Base-by-base conservation (phyloP, 2,329 filamentous ascomycete genomes). In the Penicillium sclerotiorum region DNA sequence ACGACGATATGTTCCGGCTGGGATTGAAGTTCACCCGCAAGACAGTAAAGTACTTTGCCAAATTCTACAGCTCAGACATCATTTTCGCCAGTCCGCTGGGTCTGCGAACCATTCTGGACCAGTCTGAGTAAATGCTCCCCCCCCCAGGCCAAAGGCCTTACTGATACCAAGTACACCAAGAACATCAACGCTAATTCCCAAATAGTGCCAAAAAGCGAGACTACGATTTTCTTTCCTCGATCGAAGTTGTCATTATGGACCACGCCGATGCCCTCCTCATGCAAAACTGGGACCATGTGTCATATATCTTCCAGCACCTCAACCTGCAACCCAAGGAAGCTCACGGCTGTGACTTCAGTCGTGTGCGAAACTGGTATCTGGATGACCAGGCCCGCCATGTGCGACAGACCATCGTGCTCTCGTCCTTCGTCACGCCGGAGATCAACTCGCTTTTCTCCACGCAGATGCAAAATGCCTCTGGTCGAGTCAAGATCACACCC, bases 201-300 rank as follows among this genome's bases (percentile, higher is more conserved):
- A 45, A 48, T 46, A 80, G 75, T 59, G 80, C 77, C 52, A 87
- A 87, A 67, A 85, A 84, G 57, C 73, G 82, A 28, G 93, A 97
- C 68, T 86, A 84, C 61, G 94, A 99, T 71, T 99, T 96, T 67
- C 79, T 99, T 12, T 93, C 89, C 49, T 97, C 93, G 1, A 89
- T 99, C 62, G 94, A 99, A 72, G 73, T 99, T 44, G 85, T 94
- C 25, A 80, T 97, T 39, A 80, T 96, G 53, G 94, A 99, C 69
- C 92, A 97, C 72, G 88, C 90, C 11, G 92, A 97, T 70, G 91
- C 91, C 0, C 82, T 96, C 35, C 82, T 95, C 8, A 96, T 96
- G 91, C 94, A 99, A 70, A 97, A 96, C 69, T 97, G 93, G 92
- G 91, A 96, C 64, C 93, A 99, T 67, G 83, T 96, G 53, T 89